Evolutionary conservation across 1,284 basidiomycete species (phyloP).

Genomic region (Pholiota adiposa): DNA sequence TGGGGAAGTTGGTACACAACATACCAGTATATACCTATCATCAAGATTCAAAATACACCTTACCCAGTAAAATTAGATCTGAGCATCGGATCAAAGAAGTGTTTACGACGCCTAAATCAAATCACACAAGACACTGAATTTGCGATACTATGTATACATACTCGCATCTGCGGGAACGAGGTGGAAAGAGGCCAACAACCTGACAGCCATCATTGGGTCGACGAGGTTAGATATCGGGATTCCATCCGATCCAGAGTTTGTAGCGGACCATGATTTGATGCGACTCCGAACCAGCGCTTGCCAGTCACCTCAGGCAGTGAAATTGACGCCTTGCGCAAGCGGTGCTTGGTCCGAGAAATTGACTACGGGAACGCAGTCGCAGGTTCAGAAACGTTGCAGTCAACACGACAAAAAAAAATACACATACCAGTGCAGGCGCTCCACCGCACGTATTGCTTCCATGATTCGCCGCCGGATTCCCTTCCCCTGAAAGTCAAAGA

Average conservation of each 20-base stretch:
- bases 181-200: background rate
- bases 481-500: conserved; percentile 72
- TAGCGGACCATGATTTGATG: conserved; percentile 8
- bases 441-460: conserved; percentile 94
- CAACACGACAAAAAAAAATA: conserved; percentile 12
- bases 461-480: conserved; percentile 95
- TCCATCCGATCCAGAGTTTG: conserved; percentile 10
- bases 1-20: conserved; percentile 3
- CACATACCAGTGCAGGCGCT: conserved; percentile 79
- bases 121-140: background rate
- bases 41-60: background rate
- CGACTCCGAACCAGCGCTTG: conserved; percentile 5
- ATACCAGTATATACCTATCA: conserved; percentile 11
- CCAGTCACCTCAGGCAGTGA: conserved; percentile 43
- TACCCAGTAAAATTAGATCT: conserved; percentile 4
- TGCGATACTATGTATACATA: conserved; percentile 6
- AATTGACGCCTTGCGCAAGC: conserved; percentile 91
- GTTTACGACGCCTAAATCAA: conserved; percentile 1
- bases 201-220: background rate
- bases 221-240: conserved; percentile 12
- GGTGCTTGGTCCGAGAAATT: conserved; percentile 91
- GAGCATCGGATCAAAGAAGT: conserved; percentile 11
- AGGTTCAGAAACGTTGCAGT: conserved; percentile 12
- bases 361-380: conserved; percentile 42
- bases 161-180: conserved; percentile 13